Evolutionary conservation across 1,284 basidiomycete genomes (phyloP).

Genomic region (Apiotrichum domesticum): DNA sequence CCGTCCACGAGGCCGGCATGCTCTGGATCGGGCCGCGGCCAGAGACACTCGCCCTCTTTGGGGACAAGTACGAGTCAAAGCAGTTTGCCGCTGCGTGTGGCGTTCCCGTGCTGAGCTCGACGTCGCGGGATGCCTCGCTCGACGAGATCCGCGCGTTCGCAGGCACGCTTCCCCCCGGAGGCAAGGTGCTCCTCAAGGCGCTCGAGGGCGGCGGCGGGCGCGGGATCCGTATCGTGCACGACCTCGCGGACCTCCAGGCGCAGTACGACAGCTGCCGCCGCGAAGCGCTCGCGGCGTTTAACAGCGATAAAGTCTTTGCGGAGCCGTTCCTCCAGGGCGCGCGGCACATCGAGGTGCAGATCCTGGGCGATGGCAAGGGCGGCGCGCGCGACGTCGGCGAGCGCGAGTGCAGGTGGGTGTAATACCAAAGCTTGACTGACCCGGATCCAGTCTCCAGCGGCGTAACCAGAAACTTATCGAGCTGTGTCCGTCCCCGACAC

Average conservation of each 20-base stretch:
- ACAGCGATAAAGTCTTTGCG: conserved; percentile 76
- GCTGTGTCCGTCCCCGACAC: conserved; percentile 16
- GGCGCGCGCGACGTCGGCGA: conserved; percentile 11
- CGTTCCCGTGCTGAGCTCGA: conserved; percentile 46
- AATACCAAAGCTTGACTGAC: no score
- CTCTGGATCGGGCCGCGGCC: conserved; percentile 60
- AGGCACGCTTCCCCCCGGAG: conserved; percentile 23
- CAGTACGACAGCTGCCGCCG: conserved; percentile 75
- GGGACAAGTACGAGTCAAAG: conserved; percentile 61
- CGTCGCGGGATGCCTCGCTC: conserved; percentile 7
- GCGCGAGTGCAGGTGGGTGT: conserved; percentile 16
- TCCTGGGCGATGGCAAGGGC: conserved; percentile 41
- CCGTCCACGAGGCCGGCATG: conserved; percentile 53
- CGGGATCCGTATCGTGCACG: conserved; percentile 58
- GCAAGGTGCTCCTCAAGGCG: conserved; percentile 58
- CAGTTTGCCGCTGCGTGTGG: conserved; percentile 83
- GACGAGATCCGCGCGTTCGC: conserved; percentile 16
- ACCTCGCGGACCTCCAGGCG: conserved; percentile 53
- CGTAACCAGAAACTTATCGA: conserved; percentile 20
- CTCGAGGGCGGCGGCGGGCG: conserved; percentile 68
- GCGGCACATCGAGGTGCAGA: conserved; percentile 81
- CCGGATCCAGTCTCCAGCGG: conserved; percentile 7
- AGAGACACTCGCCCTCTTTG: conserved; percentile 56
- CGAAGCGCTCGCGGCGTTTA: conserved; percentile 77
- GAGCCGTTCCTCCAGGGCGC: conserved; percentile 83